These are phyloP conservation scores for Cutaneotrichosporon mucoides DNA, from an alignment of 1,284 basidiomycete species.

Conservation along the genomic window DNA sequence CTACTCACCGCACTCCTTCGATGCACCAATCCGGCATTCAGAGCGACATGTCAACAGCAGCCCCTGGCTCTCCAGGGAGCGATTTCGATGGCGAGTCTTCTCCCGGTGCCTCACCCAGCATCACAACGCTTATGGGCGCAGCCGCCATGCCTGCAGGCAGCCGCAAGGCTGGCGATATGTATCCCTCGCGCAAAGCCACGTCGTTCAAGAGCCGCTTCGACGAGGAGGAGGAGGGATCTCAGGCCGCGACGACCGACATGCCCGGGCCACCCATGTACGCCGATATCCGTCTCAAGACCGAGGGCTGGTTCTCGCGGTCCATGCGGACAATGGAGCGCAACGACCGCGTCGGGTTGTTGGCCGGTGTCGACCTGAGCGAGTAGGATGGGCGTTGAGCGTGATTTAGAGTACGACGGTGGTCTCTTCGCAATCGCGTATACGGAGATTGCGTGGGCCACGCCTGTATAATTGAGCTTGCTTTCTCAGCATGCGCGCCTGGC, in stretches of 20 bases:
- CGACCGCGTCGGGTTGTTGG: conserved; percentile 24
- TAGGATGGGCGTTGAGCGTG: conserved; percentile 4
- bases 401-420: no score
- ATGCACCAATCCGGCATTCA: no score
- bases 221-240: conserved; percentile 5
- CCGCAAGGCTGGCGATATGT: conserved; percentile 6
- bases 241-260: conserved; percentile 3
- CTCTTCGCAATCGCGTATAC: no score
- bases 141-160: conserved; percentile 5
- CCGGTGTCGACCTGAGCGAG: conserved; percentile 20
- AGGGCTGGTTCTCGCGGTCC: conserved; percentile 38
- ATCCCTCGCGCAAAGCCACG: conserved; percentile 15
- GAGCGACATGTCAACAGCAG: no score
- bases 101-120: conserved; percentile 3
- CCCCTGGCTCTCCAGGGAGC: conserved; percentile 16
- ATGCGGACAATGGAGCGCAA: conserved; percentile 36
- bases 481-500: no score
- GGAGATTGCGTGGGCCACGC: no score
- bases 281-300: conserved; percentile 34
- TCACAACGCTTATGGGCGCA: conserved; percentile 17
- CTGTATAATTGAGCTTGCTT: no score
- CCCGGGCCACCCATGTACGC: conserved; percentile 34
- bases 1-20: no score
- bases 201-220: no score
- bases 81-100: conserved; percentile 18